Evolutionary conservation across 345 rosid genomes (phyloP).

Genomic region (Brassica carinata): DNA sequence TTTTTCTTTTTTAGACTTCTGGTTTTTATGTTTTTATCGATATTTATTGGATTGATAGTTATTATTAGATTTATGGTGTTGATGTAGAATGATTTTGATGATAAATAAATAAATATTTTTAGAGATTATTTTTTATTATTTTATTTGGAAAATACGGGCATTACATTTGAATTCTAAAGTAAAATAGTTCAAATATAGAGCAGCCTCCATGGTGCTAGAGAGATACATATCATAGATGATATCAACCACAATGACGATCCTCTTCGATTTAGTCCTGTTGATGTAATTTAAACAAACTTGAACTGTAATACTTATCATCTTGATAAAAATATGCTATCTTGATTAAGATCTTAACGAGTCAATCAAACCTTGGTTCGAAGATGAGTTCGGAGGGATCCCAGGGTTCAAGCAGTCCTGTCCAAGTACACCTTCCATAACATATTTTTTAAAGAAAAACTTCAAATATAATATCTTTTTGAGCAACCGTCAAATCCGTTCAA

Average conservation of each 20-base stretch:
- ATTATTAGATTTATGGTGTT: no score
- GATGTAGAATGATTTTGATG: no score
- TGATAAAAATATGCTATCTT: not conserved
- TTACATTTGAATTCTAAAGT: not conserved
- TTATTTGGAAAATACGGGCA: no score
- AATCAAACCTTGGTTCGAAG: slow-evolving; percentile 52
- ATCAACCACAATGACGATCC: slow-evolving; percentile 30
- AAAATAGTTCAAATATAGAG: slow-evolving; percentile 11
- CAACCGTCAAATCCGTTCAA: no score
- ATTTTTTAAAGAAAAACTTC: not conserved
- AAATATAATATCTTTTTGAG: not conserved
- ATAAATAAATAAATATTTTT: no score
- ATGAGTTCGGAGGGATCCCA: slow-evolving; percentile 43
- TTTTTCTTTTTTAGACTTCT: no score
- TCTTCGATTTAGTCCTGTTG: slow-evolving; percentile 29
- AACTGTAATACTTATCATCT: not conserved
- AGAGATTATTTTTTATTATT: no score
- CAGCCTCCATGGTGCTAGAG: slow-evolving; percentile 20
- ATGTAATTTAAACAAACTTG: slow-evolving; percentile 7
- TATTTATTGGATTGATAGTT: no score
- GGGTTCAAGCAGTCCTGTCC: slow-evolving; percentile 71
- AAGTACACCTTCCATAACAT: slow-evolving; percentile 57
- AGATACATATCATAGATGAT: slow-evolving; percentile 8
- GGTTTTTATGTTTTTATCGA: no score
- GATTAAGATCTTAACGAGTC: not conserved